These are phyloP conservation scores for Bacidia rubella DNA, from an alignment of 495 filamentous ascomycete species.

Conservation along the genomic window DNA sequence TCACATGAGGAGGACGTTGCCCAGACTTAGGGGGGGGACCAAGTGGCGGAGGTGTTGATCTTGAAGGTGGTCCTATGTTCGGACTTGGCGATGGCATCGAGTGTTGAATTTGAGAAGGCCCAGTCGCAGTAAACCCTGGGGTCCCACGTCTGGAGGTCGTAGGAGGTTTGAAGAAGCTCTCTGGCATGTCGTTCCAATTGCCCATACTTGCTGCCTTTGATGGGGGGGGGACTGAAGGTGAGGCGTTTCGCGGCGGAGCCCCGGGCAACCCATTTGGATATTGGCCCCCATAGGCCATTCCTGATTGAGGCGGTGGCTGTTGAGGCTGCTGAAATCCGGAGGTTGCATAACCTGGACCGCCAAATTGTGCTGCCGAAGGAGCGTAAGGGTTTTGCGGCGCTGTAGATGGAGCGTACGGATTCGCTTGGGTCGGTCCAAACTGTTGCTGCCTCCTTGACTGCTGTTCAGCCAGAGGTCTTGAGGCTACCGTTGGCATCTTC, in stretches of 20 bases:
- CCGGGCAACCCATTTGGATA: conserved; percentile 30
- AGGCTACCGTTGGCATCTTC: conserved; percentile 12
- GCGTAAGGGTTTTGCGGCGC: conserved; percentile 22
- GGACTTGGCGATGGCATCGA: conserved; percentile 21
- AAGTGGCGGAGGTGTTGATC: conserved; percentile 32
- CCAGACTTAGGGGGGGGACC: conserved; percentile 47
- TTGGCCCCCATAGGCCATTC: conserved; percentile 27
- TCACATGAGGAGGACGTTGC: conserved; percentile 39
- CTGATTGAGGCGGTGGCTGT: conserved; percentile 21
- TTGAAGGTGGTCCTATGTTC: conserved; percentile 34
- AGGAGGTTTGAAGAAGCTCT: conserved; percentile 61
- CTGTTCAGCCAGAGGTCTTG: conserved; percentile 23
- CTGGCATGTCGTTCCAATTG: conserved; percentile 91
- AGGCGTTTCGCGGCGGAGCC: conserved; percentile 40
- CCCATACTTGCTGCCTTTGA: conserved; percentile 54
- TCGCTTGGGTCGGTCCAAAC: conserved; percentile 23
- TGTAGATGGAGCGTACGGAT: conserved; percentile 18
- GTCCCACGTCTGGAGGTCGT: conserved; percentile 52
- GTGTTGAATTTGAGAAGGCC: conserved; percentile 53
- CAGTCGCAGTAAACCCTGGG: conserved; percentile 43
- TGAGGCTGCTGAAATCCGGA: conserved; percentile 36
- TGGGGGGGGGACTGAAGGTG: conserved; percentile 52
- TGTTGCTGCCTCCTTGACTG: conserved; percentile 25
- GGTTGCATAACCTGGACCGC: conserved; percentile 25
- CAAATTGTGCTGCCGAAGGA: conserved; percentile 21